Evolutionary conservation across 2,329 filamentous ascomycete species (phyloP).

Genomic region (Aspergillus neoniger): DNA sequence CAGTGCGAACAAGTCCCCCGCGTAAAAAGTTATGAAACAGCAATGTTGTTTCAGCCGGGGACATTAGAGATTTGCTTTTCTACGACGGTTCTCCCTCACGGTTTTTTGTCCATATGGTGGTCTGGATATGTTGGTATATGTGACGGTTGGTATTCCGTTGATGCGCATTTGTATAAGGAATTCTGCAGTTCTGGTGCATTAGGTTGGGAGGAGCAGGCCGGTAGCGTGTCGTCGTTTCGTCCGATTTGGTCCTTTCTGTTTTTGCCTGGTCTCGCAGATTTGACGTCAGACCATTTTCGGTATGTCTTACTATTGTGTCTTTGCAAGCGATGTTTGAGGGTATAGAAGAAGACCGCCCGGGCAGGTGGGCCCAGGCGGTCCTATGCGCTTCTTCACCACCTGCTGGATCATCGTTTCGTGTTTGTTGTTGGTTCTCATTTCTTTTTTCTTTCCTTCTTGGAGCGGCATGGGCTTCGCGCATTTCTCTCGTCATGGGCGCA

Average conservation of each 20-base stretch:
- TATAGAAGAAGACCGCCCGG: constrained; percentile 26
- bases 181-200: constrained; percentile 47
- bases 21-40: constrained; percentile 27
- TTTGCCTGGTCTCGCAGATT: constrained; percentile 20
- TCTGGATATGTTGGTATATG: constrained; percentile 41
- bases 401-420: background rate
- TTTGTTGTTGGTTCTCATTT: constrained; percentile 8
- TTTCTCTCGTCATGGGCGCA: constrained; percentile 13
- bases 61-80: constrained; percentile 16
- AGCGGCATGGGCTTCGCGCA: constrained; percentile 17
- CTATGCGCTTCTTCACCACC: constrained; percentile 10
- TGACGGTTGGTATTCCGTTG: constrained; percentile 41
- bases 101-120: constrained; percentile 40
- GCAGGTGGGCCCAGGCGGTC: constrained; percentile 22
- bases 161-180: constrained; percentile 48
- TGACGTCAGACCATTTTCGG: constrained; percentile 26
- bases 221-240: constrained; percentile 44
- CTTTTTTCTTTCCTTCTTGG: constrained; percentile 3
- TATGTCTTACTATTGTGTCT: constrained; percentile 28
- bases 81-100: constrained; percentile 14
- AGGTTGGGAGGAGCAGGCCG: constrained; percentile 47
- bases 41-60: constrained; percentile 8
- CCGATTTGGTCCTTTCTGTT: constrained; percentile 28
- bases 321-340: constrained; percentile 30
- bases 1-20: constrained; percentile 49